Evolutionary conservation across 768 basidiomycete species (phyloP).

Genomic region (Boletus pseudo-olivaceus): DNA sequence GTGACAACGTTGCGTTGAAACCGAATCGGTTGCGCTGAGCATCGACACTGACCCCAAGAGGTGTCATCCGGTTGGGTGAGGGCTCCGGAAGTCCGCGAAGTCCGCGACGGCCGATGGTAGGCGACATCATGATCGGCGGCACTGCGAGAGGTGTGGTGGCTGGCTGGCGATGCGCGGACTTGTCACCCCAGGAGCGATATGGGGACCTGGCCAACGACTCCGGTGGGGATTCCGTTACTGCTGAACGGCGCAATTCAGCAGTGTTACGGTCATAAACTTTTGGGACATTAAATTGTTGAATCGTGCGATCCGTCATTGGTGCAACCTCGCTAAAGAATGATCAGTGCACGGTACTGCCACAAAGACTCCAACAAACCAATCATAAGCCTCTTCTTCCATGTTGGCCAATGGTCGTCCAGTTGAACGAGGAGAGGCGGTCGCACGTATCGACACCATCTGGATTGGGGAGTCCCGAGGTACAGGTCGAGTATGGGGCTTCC

Average conservation of each 20-base stretch:
- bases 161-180: not conserved
- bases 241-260: not conserved
- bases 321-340: slow-evolving; percentile 1
- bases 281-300: not conserved
- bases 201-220: not conserved
- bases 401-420: not conserved
- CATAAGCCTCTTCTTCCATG: not conserved
- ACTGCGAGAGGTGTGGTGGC: not conserved
- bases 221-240: not conserved
- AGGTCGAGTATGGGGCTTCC: slow-evolving; percentile 8
- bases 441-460: not conserved
- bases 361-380: slow-evolving; percentile 9
- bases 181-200: not conserved
- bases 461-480: not conserved
- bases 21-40: not conserved
- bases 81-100: slow-evolving; percentile 1
- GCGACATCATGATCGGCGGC: slow-evolving; percentile 4
- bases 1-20: not conserved
- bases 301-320: not conserved
- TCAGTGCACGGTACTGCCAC: not conserved
- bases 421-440: not conserved
- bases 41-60: not conserved
- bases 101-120: not conserved
- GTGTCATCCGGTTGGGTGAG: not conserved
- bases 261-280: not conserved